Conservation (phyloP, 2,329 filamentous ascomycete species). For the Blastomyces parvus region DNA sequence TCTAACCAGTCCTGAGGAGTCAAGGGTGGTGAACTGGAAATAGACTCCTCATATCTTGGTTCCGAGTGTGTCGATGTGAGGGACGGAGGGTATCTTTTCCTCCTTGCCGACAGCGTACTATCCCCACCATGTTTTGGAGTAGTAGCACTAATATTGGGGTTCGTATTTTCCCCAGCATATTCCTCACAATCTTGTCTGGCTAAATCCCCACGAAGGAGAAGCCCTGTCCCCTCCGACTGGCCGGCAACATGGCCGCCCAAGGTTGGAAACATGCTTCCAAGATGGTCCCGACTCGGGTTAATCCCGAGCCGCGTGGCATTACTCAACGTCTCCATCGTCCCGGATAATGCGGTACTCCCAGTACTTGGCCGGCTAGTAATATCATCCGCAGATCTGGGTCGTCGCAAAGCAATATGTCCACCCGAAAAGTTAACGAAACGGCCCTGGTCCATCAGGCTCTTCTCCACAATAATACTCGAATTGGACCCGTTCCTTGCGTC, state of each 20-base stretch:
- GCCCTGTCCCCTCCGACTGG: slow-evolving; percentile 9
- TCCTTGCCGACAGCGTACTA: slow-evolving; percentile 17
- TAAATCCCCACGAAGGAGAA: neutral
- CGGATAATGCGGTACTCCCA: slow-evolving; percentile 22
- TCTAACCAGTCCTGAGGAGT: slow-evolving; percentile 36
- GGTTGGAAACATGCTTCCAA: slow-evolving; percentile 26
- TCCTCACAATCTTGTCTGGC: neutral
- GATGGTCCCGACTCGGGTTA: slow-evolving; percentile 17
- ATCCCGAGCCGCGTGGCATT: slow-evolving; percentile 23
- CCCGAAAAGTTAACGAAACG: slow-evolving; percentile 15
- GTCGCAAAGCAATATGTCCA: slow-evolving; percentile 18
- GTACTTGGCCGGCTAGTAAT: slow-evolving; percentile 26
- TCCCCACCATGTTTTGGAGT: neutral
- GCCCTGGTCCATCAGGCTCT: slow-evolving; percentile 19
- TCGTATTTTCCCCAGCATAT: neutral
- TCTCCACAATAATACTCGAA: slow-evolving; percentile 26
- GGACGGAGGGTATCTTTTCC: slow-evolving; percentile 19
- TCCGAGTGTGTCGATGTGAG: slow-evolving; percentile 16
- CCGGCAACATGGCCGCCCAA: slow-evolving; percentile 18
- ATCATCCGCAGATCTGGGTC: slow-evolving; percentile 29
- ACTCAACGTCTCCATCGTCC: slow-evolving; percentile 26
- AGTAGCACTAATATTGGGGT: slow-evolving; percentile 16
- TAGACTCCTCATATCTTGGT: slow-evolving; percentile 12
- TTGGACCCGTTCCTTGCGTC: slow-evolving; percentile 27
- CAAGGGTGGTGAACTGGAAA: slow-evolving; percentile 25